Conservation (phyloP, 1,284 basidiomycete genomes). For the Trichosporon sp. region DNA sequence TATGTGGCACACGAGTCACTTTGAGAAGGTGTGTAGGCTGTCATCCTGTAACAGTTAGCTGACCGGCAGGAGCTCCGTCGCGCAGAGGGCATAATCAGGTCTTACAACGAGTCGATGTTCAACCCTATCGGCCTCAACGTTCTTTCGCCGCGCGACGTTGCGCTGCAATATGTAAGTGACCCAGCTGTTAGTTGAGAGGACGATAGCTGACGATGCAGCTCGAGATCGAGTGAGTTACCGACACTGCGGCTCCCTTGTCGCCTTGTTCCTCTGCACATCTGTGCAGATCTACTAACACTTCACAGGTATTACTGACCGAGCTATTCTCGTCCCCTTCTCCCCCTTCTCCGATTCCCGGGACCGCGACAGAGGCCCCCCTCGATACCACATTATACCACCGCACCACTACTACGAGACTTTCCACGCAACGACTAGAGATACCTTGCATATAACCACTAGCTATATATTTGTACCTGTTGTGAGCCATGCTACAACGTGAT, state of each 20-base stretch:
- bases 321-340: background rate
- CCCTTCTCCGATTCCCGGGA: background rate
- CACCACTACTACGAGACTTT: background rate
- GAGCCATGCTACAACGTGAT: background rate
- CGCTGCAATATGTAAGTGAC: constrained; percentile 50
- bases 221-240: constrained; percentile 6
- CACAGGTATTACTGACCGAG: background rate
- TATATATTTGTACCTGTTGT: constrained; percentile 3
- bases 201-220: constrained; percentile 4
- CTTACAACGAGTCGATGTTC: constrained; percentile 46
- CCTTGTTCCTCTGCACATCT: too few relatives aligned
- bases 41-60: background rate
- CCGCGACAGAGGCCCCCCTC: background rate
- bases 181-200: too few relatives aligned
- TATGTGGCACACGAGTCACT: constrained; percentile 45
- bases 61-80: constrained; percentile 41
- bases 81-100: constrained; percentile 39
- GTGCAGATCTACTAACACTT: background rate
- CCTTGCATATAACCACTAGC: background rate
- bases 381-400: background rate
- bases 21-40: constrained; percentile 41
- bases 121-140: constrained; percentile 51
- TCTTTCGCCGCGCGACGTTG: constrained; percentile 48
- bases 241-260: background rate
- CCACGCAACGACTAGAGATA: background rate